These are phyloP conservation scores for Venturia carpophila DNA, from an alignment of 2,329 filamentous ascomycete genomes.

Conservation along the genomic window DNA sequence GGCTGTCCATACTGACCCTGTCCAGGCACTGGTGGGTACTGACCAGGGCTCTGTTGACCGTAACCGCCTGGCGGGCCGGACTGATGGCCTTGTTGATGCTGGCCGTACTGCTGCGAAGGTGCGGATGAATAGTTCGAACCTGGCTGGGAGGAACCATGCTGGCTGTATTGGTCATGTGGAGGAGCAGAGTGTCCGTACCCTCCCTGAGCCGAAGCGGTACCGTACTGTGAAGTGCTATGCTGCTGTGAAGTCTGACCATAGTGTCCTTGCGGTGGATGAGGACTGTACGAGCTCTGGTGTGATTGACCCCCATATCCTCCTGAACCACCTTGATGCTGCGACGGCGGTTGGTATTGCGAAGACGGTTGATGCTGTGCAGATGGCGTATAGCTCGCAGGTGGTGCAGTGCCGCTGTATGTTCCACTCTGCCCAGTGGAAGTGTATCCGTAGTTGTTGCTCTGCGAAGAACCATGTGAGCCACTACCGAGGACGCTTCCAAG, in stretches of 20 bases:
- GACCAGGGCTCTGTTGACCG: slow-evolving; percentile 11
- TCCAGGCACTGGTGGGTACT: background rate
- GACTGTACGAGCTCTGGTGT: slow-evolving; percentile 16
- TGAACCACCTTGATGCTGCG: slow-evolving; percentile 6
- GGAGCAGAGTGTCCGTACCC: background rate
- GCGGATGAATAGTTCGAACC: slow-evolving; percentile 1
- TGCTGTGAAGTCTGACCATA: slow-evolving; percentile 14
- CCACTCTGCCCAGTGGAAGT: slow-evolving; percentile 26
- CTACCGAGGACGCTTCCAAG: slow-evolving; percentile 18
- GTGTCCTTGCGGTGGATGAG: slow-evolving; percentile 9
- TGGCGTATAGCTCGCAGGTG: slow-evolving; percentile 30
- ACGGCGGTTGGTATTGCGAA: background rate
- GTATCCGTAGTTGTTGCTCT: slow-evolving; percentile 29
- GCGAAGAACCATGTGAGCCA: slow-evolving; percentile 19
- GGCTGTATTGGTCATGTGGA: background rate
- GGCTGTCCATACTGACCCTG: slow-evolving; percentile 12
- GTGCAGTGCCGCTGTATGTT: slow-evolving; percentile 31
- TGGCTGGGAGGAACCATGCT: background rate
- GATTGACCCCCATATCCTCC: slow-evolving; percentile 13
- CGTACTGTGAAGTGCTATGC: background rate
- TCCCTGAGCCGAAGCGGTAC: background rate
- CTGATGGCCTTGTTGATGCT: slow-evolving; percentile 11
- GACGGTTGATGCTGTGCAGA: slow-evolving; percentile 18
- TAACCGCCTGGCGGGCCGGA: slow-evolving; percentile 7
- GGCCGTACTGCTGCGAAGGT: slow-evolving; percentile 11